Base-by-base conservation (phyloP, 2,329 filamentous ascomycete species). In the Truncatella angustata region DNA sequence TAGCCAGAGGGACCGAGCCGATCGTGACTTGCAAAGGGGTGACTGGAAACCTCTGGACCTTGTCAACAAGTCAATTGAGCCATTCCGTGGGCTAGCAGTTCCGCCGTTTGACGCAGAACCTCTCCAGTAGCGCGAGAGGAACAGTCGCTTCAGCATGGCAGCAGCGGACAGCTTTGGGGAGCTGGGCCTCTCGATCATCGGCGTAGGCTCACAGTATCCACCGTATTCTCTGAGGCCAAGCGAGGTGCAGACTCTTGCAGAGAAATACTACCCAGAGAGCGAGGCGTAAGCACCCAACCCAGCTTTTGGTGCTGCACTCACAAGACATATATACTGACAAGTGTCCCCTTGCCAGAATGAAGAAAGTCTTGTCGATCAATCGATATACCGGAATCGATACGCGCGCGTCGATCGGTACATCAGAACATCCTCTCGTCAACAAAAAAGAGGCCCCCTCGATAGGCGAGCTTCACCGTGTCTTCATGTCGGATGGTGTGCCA, bases 361-460 rank as follows among this genome's bases (percentile, higher is more conserved):
- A 74, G 55, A 86, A 86, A 63, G 77, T 87, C 23, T 75, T 84
- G 50, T 72, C 75, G 14, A 85, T 87, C 63, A 87, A 86, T 68
- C 73, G 76, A 51, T 85, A 76, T 59, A 87, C 84, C 1, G 84
- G 84, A 54, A 86, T 86, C 54, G 83, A 86, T 48, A 70, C 73
- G 28, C 79, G 84, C 49, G 84, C 83, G 11, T 84, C 83, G 11
- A 77, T 87, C 58, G 84, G 82, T 52, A 78, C 74, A 3, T 76
- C 79, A 10, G 79, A 84, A 53, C 82, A 87, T 61, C 81, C 82
- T 0, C 57, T 84, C 28, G 82, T 84, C 28, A 87, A 87, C 66
- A 71, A 79, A 24, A 58, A 62, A n/a, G 56, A 54, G 14, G 71
- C 78, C 1, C 82, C 82, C 0, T 75, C 78, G 9, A 82, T 85